A percentile compares a stretch with the other conserved stretches of the same genome.
Evolutionary conservation across 352 stramenopile genomes (phyloP).

Genomic region (Globisporangium recalcitrans): DNA sequence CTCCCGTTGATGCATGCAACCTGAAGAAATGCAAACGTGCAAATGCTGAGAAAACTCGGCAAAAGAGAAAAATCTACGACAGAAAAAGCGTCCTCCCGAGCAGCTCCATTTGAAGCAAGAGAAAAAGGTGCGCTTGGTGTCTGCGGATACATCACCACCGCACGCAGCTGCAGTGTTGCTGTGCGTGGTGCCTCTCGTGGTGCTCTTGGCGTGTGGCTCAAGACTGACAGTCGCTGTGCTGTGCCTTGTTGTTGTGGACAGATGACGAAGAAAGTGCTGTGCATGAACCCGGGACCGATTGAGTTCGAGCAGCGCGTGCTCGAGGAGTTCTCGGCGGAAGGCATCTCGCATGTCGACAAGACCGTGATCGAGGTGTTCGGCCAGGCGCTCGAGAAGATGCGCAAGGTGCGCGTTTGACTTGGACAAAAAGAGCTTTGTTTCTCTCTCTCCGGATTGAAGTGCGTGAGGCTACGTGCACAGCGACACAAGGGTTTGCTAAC

Average conservation of each 20-base stretch:
- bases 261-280: slow-evolving; percentile 74
- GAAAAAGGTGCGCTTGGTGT: slow-evolving; percentile 1
- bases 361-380: slow-evolving; percentile 71
- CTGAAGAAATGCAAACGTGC: slow-evolving; percentile 1
- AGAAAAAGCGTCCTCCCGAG: not conserved
- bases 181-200: not conserved
- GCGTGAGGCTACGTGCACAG: not conserved
- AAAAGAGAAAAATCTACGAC: not conserved
- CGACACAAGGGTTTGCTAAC: not conserved
- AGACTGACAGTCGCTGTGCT: too few relatives aligned
- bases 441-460: not conserved
- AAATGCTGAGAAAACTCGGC: too few relatives aligned
- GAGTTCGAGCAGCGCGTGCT: slow-evolving; percentile 77
- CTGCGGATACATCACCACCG: too few relatives aligned
- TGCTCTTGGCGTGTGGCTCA: not conserved
- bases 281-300: slow-evolving; percentile 81
- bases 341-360: slow-evolving; percentile 80
- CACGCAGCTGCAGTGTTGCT: not conserved
- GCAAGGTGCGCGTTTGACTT: slow-evolving; percentile 25
- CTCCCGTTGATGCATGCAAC: not conserved
- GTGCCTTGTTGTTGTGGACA: not conserved
- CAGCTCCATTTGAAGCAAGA: not conserved
- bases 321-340: slow-evolving; percentile 58
- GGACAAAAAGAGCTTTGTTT: not conserved
- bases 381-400: slow-evolving; percentile 77